Percentiles rank a stretch among this genome's conserved stretches.
Evolutionary conservation across 805 yeast genomes (phyloP).

Genomic region (Metschnikowia aberdeeniae): DNA sequence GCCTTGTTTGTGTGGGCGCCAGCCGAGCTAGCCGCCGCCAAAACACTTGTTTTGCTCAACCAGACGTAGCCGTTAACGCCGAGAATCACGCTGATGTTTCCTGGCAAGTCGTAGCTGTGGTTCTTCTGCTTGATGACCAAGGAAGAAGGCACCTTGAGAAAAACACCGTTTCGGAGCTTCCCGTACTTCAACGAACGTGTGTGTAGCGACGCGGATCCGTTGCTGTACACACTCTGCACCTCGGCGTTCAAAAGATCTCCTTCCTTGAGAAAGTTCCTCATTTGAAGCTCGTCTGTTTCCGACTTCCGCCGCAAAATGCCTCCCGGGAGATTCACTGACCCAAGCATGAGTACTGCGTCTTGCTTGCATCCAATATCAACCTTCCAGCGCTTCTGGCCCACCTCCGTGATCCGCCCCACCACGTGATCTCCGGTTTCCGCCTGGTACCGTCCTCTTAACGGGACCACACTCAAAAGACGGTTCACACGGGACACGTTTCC

Average conservation of each 20-base stretch:
- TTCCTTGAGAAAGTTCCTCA: slow-evolving; percentile 91
- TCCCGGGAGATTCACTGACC: slow-evolving; percentile 95
- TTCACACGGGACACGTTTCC: slow-evolving; percentile 87
- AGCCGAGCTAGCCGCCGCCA: slow-evolving; percentile 17
- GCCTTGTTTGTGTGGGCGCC: slow-evolving; percentile 27
- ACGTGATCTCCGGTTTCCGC: slow-evolving; percentile 98
- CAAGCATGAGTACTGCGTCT: slow-evolving; percentile 87
- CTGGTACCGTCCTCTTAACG: slow-evolving; percentile 79
- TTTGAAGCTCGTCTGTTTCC: slow-evolving; percentile 92
- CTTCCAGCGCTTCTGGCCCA: slow-evolving; percentile 91
- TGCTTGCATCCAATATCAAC: slow-evolving; percentile 95
- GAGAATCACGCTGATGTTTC: slow-evolving; percentile 83
- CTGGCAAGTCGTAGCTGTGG: slow-evolving; percentile 87
- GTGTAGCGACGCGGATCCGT: slow-evolving; percentile 91
- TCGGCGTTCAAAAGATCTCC: slow-evolving; percentile 96
- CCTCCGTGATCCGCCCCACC: slow-evolving; percentile 91
- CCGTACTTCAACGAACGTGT: slow-evolving; percentile 96
- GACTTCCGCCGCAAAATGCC: slow-evolving; percentile 92
- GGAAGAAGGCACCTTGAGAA: slow-evolving; percentile 75
- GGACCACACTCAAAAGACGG: slow-evolving; percentile 77
- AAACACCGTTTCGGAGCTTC: slow-evolving; percentile 86
- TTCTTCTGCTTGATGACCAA: slow-evolving; percentile 80
- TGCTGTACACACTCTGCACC: slow-evolving; percentile 83
- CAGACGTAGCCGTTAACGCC: slow-evolving; percentile 96
- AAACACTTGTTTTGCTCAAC: slow-evolving; percentile 65